These are phyloP conservation scores for Dendrothele bispora DNA, from an alignment of 768 basidiomycete genomes.

Conservation along the genomic window DNA sequence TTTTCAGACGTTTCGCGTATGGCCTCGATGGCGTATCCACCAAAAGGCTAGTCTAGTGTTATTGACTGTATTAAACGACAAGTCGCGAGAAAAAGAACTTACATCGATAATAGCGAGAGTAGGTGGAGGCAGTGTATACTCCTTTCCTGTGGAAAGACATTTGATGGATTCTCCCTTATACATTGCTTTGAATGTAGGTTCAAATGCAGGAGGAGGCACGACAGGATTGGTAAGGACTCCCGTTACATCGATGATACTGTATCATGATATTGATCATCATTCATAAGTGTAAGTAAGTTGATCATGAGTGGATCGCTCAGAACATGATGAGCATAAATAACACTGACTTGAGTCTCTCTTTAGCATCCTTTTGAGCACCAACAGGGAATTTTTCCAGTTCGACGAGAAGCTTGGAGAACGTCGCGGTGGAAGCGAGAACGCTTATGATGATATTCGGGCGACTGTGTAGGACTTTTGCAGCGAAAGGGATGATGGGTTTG, in stretches of 20 bases:
- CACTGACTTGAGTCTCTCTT: background rate
- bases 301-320: no score
- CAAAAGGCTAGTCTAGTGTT: background rate
- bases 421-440: background rate
- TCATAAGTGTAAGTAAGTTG: no score
- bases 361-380: background rate
- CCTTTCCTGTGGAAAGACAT: background rate
- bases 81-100: background rate
- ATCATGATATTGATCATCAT: no score
- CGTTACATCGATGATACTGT: constrained; percentile 3
- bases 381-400: background rate
- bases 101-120: constrained; percentile 7
- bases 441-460: background rate
- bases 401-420: background rate
- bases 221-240: background rate
- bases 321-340: no score
- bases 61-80: background rate
- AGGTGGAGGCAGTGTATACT: background rate
- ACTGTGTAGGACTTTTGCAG: background rate
- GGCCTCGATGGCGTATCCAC: background rate
- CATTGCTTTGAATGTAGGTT: background rate
- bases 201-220: background rate
- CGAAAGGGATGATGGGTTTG: background rate
- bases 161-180: background rate
- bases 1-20: background rate